phyloP scores from a whole-genome alignment of 345 rosid genomes.

The Linum trigynum region DNA sequence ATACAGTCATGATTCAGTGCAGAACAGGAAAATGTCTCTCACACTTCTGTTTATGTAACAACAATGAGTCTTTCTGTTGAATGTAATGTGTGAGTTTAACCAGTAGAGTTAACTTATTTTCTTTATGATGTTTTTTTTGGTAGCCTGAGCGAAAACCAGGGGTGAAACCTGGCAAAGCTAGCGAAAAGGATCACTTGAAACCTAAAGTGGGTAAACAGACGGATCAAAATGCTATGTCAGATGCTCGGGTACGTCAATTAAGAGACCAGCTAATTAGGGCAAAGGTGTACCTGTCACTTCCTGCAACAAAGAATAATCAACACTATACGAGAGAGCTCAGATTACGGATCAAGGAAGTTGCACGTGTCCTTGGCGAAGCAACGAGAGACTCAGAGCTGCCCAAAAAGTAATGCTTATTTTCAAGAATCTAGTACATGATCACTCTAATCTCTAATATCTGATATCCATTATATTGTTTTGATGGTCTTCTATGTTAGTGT shows the following conservation, averaged over 20 bases:
- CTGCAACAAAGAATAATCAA: conserved; percentile 54
- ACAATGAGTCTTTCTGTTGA: background rate
- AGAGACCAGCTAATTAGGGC: conserved; percentile 93
- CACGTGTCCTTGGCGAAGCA: conserved; percentile 62
- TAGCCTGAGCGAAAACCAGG: conserved; percentile 28
- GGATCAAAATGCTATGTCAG: conserved; percentile 31
- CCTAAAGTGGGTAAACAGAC: conserved; percentile 27
- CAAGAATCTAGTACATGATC: background rate
- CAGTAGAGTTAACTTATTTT: background rate
- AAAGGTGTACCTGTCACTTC: conserved; percentile 80
- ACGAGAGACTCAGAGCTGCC: conserved; percentile 75
- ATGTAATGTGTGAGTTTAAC: background rate
- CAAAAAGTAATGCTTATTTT: conserved; percentile 41
- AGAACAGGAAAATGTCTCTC: background rate
- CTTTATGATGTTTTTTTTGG: background rate
- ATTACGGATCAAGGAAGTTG: conserved; percentile 68
- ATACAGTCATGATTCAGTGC: background rate
- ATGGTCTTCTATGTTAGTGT: background rate
- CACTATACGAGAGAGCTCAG: conserved; percentile 80
- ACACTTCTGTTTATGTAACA: too few relatives aligned
- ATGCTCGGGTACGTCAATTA: conserved; percentile 63
- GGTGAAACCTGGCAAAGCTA: conserved; percentile 20
- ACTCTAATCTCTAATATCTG: too few relatives aligned
- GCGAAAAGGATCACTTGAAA: conserved; percentile 24
- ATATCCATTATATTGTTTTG: background rate